phyloP scores from a whole-genome alignment of 352 stramenopile genomes.

The Phytophthora europaea region DNA sequence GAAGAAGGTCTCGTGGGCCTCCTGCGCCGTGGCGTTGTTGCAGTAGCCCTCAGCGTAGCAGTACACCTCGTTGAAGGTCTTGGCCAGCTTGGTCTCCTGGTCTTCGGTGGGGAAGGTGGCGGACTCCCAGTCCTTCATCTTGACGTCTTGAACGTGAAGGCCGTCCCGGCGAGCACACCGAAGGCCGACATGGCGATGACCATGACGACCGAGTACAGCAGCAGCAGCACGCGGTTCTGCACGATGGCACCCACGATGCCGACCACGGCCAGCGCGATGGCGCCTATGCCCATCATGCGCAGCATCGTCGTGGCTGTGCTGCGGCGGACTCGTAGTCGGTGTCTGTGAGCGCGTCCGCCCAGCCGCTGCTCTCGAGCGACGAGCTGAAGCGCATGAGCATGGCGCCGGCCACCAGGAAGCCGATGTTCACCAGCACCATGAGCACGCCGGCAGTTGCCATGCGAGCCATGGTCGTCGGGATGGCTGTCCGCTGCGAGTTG shows the following conservation, averaged over 20 bases:
- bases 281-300: constrained; percentile 58
- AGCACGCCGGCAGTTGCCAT: constrained; percentile 63
- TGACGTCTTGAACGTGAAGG: constrained; percentile 80
- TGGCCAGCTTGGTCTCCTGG: constrained; percentile 67
- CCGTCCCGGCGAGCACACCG: constrained; percentile 70
- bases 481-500: background rate
- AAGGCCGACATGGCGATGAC: constrained; percentile 78
- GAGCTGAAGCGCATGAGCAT: constrained; percentile 74
- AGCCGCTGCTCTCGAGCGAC: constrained; percentile 70
- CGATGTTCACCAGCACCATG: constrained; percentile 82
- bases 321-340: constrained; percentile 75
- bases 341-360: constrained; percentile 76
- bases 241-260: constrained; percentile 75
- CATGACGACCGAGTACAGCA: constrained; percentile 83
- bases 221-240: constrained; percentile 73
- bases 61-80: constrained; percentile 86
- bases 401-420: constrained; percentile 70
- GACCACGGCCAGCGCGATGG: constrained; percentile 70
- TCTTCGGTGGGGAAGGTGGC: constrained; percentile 60
- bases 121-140: constrained; percentile 70
- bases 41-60: constrained; percentile 88
- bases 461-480: constrained; percentile 23
- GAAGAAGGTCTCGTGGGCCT: constrained; percentile 72
- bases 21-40: constrained; percentile 76
- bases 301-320: constrained; percentile 56